Evolutionary conservation across 2,329 filamentous ascomycete genomes (phyloP).

Genomic region (Colletotrichum abscissum): DNA sequence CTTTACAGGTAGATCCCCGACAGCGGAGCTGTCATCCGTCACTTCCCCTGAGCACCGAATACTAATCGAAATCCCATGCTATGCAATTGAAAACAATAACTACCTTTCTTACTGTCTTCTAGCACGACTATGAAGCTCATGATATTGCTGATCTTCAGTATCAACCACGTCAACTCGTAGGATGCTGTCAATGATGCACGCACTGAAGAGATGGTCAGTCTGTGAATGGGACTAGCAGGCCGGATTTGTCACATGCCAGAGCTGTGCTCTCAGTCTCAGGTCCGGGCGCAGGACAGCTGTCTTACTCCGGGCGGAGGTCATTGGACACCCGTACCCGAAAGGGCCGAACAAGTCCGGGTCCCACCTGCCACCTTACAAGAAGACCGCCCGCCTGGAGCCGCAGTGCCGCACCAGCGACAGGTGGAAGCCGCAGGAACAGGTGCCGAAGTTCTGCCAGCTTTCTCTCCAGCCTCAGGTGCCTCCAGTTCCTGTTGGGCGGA

Average conservation of each 20-base stretch:
- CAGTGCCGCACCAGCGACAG: background rate
- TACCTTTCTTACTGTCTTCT: background rate
- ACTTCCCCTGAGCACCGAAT: background rate
- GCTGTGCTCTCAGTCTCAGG: background rate
- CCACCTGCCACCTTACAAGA: conserved; percentile 3
- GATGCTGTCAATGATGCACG: background rate
- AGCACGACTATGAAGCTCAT: background rate
- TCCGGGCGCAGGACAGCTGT: conserved; percentile 1
- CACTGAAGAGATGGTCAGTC: background rate
- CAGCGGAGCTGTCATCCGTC: background rate
- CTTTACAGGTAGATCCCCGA: background rate
- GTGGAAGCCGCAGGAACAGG: background rate
- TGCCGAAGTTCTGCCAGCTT: background rate
- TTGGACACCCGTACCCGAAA: conserved; percentile 25
- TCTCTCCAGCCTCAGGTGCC: background rate
- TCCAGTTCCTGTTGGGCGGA: background rate
- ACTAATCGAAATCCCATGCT: background rate
- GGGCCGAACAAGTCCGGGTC: conserved; percentile 21
- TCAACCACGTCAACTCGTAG: background rate
- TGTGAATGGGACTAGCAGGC: background rate
- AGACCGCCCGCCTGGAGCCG: conserved; percentile 6
- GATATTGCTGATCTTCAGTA: background rate
- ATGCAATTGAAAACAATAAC: background rate
- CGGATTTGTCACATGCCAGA: conserved; percentile 22
- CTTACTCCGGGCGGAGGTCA: conserved; percentile 18